Evolutionary conservation across 2,329 filamentous ascomycete genomes (phyloP), one percentile per base, ranked within the genome.

Genomic region (Blastomyces parvus): DNA sequence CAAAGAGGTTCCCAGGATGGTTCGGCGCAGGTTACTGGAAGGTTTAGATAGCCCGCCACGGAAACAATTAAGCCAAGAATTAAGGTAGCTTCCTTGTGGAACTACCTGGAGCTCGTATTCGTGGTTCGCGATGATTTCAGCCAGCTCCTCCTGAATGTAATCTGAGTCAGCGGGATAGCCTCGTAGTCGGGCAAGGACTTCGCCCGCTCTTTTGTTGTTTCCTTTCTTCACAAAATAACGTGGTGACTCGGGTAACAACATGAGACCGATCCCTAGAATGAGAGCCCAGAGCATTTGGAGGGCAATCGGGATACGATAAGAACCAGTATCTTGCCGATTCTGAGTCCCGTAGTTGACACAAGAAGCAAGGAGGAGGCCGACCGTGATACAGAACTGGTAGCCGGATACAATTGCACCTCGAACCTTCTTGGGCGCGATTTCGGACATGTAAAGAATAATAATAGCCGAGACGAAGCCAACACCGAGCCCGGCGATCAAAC

Each of bases 101-200:
- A 89, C 86, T 64, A 88, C 78, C 59, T 84, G 70, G 69, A 87
- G 81, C 81, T 96, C 91, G 74, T 93, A 91, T 78, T 90, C 89
- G 77, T 93, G 85, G 82, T 95, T 96, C 80, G 90, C 91, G 64
- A 94, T 83, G 68, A 96, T 90, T 79, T 96, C 91, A 53, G 88
- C 84, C 56, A 95, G 82, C 78, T 96, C 91, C 66, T 84, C 79
- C 78, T 88, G 85, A 77, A 96, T 87, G 75, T 85, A 91, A 66
- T 88, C 83, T 27, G 88, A 92, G 62, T 88, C 84, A 61, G 77
- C 71, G 59, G 87, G 82, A 79, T 95, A 88, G 65, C 88, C 89
- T 73, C 91, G 89, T 40, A 96, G 84, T 64, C 81, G 83, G 63
- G 84, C 77, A 7, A 96, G 83, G 14, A 85, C 78, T 0, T 76